Conservation (phyloP, 176 grass and related monocot genomes). For the Oryza punctata region DNA sequence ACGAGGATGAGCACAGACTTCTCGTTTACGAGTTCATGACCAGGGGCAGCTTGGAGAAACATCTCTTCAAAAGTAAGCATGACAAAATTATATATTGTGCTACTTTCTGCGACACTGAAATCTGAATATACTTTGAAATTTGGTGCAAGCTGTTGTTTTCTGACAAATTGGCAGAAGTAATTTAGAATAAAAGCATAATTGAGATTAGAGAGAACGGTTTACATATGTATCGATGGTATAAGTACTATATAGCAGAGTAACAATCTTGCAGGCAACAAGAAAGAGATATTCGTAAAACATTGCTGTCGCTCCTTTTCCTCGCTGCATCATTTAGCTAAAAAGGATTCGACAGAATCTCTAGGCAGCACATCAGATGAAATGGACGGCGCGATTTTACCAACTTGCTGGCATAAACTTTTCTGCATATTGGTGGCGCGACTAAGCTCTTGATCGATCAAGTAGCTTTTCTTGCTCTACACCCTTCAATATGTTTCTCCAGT, state of each 20-base stretch:
- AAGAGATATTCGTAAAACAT: conserved; percentile 43
- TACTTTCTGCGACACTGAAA: too few relatives aligned
- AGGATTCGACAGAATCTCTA: conserved; percentile 25
- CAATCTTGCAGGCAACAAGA: conserved; percentile 36
- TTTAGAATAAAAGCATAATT: neutral
- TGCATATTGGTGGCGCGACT: neutral
- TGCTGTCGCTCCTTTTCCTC: conserved; percentile 26
- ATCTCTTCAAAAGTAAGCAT: conserved; percentile 78
- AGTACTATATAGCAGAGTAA: neutral
- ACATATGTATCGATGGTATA: neutral
- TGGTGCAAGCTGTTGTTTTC: neutral
- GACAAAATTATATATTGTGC: too few relatives aligned
- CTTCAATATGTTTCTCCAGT: neutral
- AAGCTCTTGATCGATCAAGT: neutral
- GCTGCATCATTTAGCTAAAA: conserved; percentile 42
- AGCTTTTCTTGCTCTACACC: conserved; percentile 45
- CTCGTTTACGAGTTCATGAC: conserved; percentile 79
- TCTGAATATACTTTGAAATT: neutral
- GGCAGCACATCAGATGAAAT: conserved; percentile 1
- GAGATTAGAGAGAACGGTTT: neutral
- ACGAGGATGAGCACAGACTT: conserved; percentile 67
- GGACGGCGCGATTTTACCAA: conserved; percentile 30
- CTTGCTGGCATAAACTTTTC: conserved; percentile 27
- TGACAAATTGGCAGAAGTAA: neutral
- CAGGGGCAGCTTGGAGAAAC: conserved; percentile 78